Percentiles rank a stretch among this genome's conserved stretches.
These are phyloP conservation scores for Cryptosporidium sp. DNA, from an alignment of 169 alveolate genomes.

Conservation along the genomic window DNA sequence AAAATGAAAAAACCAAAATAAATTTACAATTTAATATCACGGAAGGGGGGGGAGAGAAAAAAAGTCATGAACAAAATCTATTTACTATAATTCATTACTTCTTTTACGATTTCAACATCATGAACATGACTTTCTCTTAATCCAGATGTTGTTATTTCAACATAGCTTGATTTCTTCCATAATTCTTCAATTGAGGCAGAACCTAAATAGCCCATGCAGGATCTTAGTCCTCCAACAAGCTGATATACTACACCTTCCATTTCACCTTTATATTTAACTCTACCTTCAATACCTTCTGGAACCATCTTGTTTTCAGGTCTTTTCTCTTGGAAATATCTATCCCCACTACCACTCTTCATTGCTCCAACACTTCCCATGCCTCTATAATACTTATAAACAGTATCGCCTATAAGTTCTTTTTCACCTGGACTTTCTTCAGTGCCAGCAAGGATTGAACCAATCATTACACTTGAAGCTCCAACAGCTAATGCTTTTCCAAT, in stretches of 20 bases:
- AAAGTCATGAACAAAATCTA: neutral
- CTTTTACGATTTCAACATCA: neutral
- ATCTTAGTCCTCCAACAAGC: constrained; percentile 19
- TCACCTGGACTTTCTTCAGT: constrained; percentile 96
- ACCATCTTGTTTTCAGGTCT: constrained; percentile 15
- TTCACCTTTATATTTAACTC: constrained; percentile 16
- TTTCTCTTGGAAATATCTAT: constrained; percentile 73
- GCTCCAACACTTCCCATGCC: constrained; percentile 93
- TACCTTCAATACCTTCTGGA: constrained; percentile 36
- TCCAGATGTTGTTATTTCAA: constrained; percentile 26
- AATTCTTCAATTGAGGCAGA: neutral
- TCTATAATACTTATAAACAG: constrained; percentile 85
- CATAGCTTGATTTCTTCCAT: constrained; percentile 9
- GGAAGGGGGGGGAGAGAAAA: neutral
- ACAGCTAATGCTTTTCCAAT: constrained; percentile 92
- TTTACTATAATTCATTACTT: neutral
- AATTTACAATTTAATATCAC: no score
- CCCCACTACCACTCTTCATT: constrained; percentile 80
- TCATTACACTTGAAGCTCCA: constrained; percentile 94
- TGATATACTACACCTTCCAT: constrained; percentile 14
- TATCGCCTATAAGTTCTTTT: constrained; percentile 89
- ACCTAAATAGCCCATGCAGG: constrained; percentile 33
- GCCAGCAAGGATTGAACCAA: constrained; percentile 92
- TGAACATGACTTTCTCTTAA: constrained; percentile 33
- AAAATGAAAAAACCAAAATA: no score